These are phyloP conservation scores for Ascochyta koolunga DNA, from an alignment of 2,329 filamentous ascomycete genomes.

Conservation along the genomic window DNA sequence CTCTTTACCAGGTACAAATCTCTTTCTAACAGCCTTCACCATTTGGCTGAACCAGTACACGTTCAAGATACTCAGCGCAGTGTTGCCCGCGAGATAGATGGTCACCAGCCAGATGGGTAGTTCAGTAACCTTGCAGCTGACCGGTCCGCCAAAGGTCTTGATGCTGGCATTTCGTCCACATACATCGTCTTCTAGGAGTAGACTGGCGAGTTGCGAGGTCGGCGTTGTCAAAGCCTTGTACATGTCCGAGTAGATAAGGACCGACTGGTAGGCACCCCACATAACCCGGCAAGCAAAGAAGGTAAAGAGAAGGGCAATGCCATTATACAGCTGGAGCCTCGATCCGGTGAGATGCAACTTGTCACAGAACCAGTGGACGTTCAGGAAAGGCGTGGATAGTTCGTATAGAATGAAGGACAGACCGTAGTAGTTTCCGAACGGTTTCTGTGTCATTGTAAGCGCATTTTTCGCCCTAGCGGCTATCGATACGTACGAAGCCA, in stretches of 20 bases:
- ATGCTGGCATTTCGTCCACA: slow-evolving; percentile 54
- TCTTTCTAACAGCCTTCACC: slow-evolving; percentile 78
- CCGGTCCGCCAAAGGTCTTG: slow-evolving; percentile 18
- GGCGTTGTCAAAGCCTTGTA: slow-evolving; percentile 54
- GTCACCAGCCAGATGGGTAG: slow-evolving; percentile 72
- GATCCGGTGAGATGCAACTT: slow-evolving; percentile 81
- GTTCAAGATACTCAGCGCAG: slow-evolving; percentile 75
- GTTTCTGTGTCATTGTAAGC: slow-evolving; percentile 61
- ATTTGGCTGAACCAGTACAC: slow-evolving; percentile 87
- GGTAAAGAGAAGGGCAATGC: slow-evolving; percentile 70
- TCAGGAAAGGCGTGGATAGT: slow-evolving; percentile 81
- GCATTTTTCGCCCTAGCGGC: background rate
- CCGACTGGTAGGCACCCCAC: slow-evolving; percentile 76
- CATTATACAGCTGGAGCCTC: slow-evolving; percentile 76
- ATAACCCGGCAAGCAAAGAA: slow-evolving; percentile 79
- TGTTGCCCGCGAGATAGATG: slow-evolving; percentile 73
- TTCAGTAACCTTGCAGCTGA: slow-evolving; percentile 32
- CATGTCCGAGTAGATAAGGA: slow-evolving; percentile 69
- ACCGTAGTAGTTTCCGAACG: slow-evolving; percentile 84
- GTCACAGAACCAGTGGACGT: slow-evolving; percentile 90
- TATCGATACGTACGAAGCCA: slow-evolving; percentile 69
- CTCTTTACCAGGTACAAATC: slow-evolving; percentile 61
- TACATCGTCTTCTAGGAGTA: slow-evolving; percentile 46
- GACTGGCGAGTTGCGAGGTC: slow-evolving; percentile 20
- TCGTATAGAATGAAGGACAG: slow-evolving; percentile 84